Conservation (phyloP, 2,329 filamentous ascomycete species). For the Epichloe uncinata region DNA sequence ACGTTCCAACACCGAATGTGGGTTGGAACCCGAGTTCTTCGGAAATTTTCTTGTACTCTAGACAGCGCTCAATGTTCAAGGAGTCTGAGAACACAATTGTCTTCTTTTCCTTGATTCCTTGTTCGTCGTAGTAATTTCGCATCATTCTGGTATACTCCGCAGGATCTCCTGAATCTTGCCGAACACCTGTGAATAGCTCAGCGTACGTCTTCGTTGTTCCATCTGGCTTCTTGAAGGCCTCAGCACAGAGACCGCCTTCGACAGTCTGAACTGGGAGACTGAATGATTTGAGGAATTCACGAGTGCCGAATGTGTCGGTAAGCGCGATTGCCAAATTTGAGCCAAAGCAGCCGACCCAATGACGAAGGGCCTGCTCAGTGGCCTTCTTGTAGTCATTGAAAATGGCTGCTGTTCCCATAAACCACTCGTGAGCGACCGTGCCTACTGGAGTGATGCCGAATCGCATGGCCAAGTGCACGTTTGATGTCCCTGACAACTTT, state of each 20-base stretch:
- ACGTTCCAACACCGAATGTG: slow-evolving; percentile 90
- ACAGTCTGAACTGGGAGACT: slow-evolving; percentile 44
- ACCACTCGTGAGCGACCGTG: slow-evolving; percentile 93
- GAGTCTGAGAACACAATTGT: slow-evolving; percentile 93
- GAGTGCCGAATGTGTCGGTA: slow-evolving; percentile 93
- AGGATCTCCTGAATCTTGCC: slow-evolving; percentile 85
- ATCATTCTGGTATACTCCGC: slow-evolving; percentile 65
- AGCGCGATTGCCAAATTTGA: slow-evolving; percentile 74
- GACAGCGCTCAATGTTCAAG: slow-evolving; percentile 76
- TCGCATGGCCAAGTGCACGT: slow-evolving; percentile 93
- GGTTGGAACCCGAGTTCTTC: slow-evolving; percentile 72
- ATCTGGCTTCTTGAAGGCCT: slow-evolving; percentile 27
- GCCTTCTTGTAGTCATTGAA: slow-evolving; percentile 73
- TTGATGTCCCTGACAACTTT: slow-evolving; percentile 78
- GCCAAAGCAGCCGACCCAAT: slow-evolving; percentile 89
- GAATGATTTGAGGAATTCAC: slow-evolving; percentile 77
- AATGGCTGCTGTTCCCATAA: slow-evolving; percentile 95
- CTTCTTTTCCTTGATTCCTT: slow-evolving; percentile 69
- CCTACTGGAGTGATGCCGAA: slow-evolving; percentile 75
- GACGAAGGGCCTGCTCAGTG: slow-evolving; percentile 69
- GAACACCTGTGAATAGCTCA: slow-evolving; percentile 67
- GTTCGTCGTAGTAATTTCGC: slow-evolving; percentile 64
- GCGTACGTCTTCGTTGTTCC: slow-evolving; percentile 53
- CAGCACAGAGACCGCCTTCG: slow-evolving; percentile 26
- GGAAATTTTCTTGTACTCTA: slow-evolving; percentile 77